Evolutionary conservation across 2,329 filamentous ascomycete species (phyloP), one percentile per base, ranked within the genome.

Genomic region (Alternaria ethzedia): DNA sequence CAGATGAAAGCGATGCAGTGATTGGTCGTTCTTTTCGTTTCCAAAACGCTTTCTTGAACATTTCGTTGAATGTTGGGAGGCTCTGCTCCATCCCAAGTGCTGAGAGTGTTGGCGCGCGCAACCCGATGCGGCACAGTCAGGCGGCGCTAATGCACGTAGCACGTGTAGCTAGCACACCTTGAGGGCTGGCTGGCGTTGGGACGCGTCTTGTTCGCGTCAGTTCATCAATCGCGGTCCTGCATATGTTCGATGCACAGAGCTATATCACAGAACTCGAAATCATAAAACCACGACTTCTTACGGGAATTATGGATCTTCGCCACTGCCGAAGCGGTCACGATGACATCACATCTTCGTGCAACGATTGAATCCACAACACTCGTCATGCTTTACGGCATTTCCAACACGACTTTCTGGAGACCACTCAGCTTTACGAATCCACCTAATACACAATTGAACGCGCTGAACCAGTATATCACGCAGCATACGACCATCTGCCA

Each of bases 261-360:
- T n/a, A 12, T 7, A 12, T 11, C 17, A 26, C 25, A 26, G 25
- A 26, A 26, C 25, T 26, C 25, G 8, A 26, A 26, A 26, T 26
- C 25, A 26, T 26, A 26, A 26, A 26, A 26, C 25, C 28, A 13
- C 49, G 6, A 41, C 49, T 41, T 20, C 32, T 15, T 15, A 15
- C 2, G 26, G n/a, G 4, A 30, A 17, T 26, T 30, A 17, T 54
- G 26, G 32, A 41, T 46, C 15, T 36, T 26, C 17, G 50, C 41
- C 57, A 41, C 25, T 17, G 23, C 11, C 11, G 32, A 64, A 36
- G 57, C 50, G 43, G 68, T 72, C 62, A 72, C 57, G 15, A 70
- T 72, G 8, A 56, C 55, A 26, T 36, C 36, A 57, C 30, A 45
- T 26, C 9, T 21, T 20, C 25, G 17, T 56, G 47, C 49, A 51